Conservation (phyloP, 768 basidiomycete species). For the Amanita subjunquillea region DNA sequence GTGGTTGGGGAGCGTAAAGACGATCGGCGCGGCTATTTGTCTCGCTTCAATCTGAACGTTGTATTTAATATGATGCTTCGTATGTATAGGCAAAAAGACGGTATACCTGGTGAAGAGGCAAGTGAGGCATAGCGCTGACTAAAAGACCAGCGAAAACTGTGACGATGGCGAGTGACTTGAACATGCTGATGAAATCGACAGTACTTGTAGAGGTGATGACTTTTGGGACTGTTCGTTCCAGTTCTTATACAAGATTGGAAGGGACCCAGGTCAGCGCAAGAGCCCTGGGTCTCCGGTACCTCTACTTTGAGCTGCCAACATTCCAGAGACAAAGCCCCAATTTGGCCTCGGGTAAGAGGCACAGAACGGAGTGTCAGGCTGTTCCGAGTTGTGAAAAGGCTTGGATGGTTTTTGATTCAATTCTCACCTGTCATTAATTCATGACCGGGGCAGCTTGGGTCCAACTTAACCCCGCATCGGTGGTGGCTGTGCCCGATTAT, state of each 20-base stretch:
- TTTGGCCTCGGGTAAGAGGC: not conserved
- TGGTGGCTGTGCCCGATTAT: conserved; percentile 1
- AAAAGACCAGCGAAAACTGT: conserved; percentile 1
- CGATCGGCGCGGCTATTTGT: not conserved
- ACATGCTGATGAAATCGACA: not conserved
- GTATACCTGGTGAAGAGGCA: not conserved
- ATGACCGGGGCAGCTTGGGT: too few species aligned
- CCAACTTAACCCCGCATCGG: too few species aligned
- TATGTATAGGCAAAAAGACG: too few species aligned
- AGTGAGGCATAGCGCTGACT: conserved; percentile 1
- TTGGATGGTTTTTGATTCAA: too few species aligned
- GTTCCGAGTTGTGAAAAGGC: not conserved
- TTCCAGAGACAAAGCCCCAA: too few species aligned
- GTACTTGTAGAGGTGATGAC: not conserved
- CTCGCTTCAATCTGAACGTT: not conserved
- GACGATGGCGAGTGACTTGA: not conserved
- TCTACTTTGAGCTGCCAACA: not conserved
- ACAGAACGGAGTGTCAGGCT: not conserved
- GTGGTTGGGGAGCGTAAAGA: not conserved
- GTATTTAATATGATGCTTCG: not conserved
- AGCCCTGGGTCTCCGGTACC: not conserved
- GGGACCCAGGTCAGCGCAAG: not conserved
- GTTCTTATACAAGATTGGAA: not conserved
- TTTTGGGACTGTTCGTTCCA: too few species aligned
- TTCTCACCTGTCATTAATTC: too few species aligned